Conservation (phyloP, 108 stramenopile genomes). For the Cylindrotheca fusiformis region DNA sequence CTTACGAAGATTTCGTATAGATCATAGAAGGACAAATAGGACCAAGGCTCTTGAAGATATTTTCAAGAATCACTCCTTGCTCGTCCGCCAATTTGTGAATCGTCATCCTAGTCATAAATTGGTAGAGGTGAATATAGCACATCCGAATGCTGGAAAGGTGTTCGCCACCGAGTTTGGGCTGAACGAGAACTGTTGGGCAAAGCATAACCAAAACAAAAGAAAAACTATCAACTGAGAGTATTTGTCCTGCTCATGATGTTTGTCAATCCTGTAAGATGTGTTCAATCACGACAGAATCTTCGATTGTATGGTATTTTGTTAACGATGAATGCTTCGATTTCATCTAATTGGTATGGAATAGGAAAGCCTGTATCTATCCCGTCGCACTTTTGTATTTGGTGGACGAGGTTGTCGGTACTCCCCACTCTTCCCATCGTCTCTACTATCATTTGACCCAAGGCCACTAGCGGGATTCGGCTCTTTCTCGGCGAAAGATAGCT, state of each 20-base stretch:
- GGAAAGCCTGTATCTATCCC: background rate
- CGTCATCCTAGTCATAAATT: constrained; percentile 20
- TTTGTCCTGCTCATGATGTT: too few relatives aligned
- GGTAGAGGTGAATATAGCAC: constrained; percentile 25
- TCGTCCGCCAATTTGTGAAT: constrained; percentile 18
- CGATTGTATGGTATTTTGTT: too few relatives aligned
- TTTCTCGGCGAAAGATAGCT: background rate
- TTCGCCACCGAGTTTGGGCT: constrained; percentile 12
- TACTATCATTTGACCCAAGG: constrained; percentile 10
- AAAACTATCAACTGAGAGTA: too few relatives aligned
- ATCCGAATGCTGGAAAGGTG: constrained; percentile 7
- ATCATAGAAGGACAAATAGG: constrained; percentile 3
- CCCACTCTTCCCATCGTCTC: background rate
- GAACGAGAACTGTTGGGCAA: constrained; percentile 6
- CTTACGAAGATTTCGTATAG: background rate
- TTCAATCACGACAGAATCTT: too few relatives aligned
- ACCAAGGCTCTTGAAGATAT: constrained; percentile 7
- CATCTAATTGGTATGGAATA: background rate
- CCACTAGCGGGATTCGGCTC: background rate
- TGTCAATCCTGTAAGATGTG: too few relatives aligned
- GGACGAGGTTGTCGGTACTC: background rate
- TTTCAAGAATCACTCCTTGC: constrained; percentile 11
- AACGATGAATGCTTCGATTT: too few relatives aligned
- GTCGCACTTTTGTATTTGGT: constrained; percentile 1
- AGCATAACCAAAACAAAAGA: constrained; percentile 17